Evolutionary conservation across 495 filamentous ascomycete species (phyloP), one percentile per base, ranked within the genome.

Genomic region (Aspergillus saccharolyticus): DNA sequence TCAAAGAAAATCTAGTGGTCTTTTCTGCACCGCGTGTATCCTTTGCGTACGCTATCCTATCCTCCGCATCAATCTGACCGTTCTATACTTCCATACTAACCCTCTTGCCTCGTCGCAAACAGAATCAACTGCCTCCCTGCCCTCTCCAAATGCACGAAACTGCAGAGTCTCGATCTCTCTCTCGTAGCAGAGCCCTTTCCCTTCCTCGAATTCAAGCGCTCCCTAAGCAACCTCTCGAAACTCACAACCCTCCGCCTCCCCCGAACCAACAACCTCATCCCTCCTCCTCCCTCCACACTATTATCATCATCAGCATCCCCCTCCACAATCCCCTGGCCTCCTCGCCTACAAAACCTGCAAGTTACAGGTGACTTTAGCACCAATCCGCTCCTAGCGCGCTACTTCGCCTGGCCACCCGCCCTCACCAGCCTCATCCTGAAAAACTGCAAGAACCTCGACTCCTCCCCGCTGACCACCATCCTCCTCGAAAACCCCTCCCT

Each of bases 1-100:
- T 83, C 12, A 86, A 86, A 54, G 68, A 64, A 19, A 78, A 73
- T 18, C 68, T 91, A 9, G 78, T 83, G 47, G 71, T 72, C 28
- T 88, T 91, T 62, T 68, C 82, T 33, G 88, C 88, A 15, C 88
- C 88, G 0, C 83, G 82, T 46, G 75, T 83, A 2, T 80, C 78
- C 12, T 91, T 91, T 62, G 76, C 78, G 77, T 79, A 61, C 53
- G 76, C 70, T 0, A 15, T 20, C 25, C 30, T 10, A 14, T 25
- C n/a, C 17, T 20, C 25, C 14, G 22, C n/a, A 10, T 12, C 25
- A 19, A 43, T 12, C 43, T 4, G 24, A 25, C 22, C 17, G 6
- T 25, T 17, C 21, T 18, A 15, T 24, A 15, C n/a, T 46, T 17
- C 18, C 9, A 14, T 10, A 44, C 12, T n/a, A 17, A 30, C 25